phyloP scores from a whole-genome alignment of 192 early-diverging fungal species.

The Gryganskiella cystojenkinii region DNA sequence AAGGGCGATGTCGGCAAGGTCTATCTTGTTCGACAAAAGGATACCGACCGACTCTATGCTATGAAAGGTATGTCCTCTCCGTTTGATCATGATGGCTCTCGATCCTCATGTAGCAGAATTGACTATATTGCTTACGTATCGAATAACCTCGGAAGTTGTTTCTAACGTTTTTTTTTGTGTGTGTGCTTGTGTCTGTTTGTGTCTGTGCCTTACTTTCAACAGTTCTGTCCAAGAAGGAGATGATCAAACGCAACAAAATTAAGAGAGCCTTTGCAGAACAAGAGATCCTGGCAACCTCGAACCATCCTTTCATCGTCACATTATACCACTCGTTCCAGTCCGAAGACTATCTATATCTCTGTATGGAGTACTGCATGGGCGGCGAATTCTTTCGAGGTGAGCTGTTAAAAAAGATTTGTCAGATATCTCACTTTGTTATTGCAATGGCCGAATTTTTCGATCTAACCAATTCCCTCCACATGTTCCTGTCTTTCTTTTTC shows the following conservation, averaged over 20 bases:
- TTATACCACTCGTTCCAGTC: constrained; percentile 91
- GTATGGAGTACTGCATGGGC: constrained; percentile 91
- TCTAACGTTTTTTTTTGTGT: no score
- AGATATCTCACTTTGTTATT: background rate
- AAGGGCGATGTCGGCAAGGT: constrained; percentile 99
- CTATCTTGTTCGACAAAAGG: constrained; percentile 91
- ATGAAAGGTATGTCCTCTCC: constrained; percentile 97
- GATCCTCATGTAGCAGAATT: no score
- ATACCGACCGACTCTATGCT: constrained; percentile 85
- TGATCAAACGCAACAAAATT: constrained; percentile 99
- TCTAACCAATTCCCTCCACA: background rate
- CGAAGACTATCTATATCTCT: constrained; percentile 85
- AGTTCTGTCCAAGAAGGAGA: constrained; percentile 89
- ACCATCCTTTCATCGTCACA: constrained; percentile 94
- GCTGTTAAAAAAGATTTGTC: background rate
- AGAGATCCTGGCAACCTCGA: constrained; percentile 77
- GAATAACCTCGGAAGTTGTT: background rate
- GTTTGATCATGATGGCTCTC: no score
- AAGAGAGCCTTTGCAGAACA: constrained; percentile 98
- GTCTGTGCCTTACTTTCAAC: constrained; percentile 7
- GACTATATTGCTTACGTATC: background rate
- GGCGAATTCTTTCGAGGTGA: constrained; percentile 89
- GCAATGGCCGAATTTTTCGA: background rate
- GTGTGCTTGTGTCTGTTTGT: no score
- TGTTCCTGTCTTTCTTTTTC: background rate